Evolutionary conservation across 2,329 filamentous ascomycete genomes (phyloP).

Genomic region (Aspergillus neotritici): DNA sequence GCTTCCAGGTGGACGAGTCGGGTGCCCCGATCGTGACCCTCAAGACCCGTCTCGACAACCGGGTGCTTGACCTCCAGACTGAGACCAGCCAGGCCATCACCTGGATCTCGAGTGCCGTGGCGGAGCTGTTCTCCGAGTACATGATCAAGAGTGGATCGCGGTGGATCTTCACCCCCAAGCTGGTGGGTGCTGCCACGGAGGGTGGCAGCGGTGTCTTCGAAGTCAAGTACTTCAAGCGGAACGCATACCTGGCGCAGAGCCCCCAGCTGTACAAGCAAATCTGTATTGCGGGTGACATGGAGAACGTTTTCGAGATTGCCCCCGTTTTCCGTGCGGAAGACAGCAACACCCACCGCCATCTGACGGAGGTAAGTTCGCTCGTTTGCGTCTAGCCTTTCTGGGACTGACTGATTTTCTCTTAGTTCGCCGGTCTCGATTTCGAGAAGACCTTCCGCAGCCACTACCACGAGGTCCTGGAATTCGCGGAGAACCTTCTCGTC

Average conservation of each 20-base stretch:
- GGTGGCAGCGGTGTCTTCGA: conserved; percentile 89
- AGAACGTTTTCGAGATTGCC: conserved; percentile 59
- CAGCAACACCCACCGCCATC: conserved; percentile 60
- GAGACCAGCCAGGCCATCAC: conserved; percentile 89
- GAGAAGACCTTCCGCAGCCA: conserved; percentile 47
- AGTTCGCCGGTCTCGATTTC: conserved; percentile 50
- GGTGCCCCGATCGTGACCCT: conserved; percentile 68
- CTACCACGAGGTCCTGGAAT: conserved; percentile 48
- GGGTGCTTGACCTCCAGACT: conserved; percentile 84
- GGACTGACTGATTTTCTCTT: conserved; percentile 14
- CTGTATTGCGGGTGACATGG: conserved; percentile 59
- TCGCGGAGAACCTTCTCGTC: conserved; percentile 46
- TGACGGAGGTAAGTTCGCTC: conserved; percentile 50
- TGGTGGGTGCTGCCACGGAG: conserved; percentile 86
- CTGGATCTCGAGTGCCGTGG: conserved; percentile 60
- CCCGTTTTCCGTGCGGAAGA: conserved; percentile 64
- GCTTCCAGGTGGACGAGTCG: conserved; percentile 46
- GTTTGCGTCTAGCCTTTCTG: neutral
- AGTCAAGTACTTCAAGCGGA: conserved; percentile 80
- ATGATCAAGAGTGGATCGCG: conserved; percentile 69
- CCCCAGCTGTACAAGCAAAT: conserved; percentile 65
- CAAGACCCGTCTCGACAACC: conserved; percentile 82
- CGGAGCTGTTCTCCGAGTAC: conserved; percentile 70
- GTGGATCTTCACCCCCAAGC: conserved; percentile 80
- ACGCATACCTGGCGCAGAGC: conserved; percentile 63